phyloP scores from a whole-genome alignment of 352 stramenopile species.

The Phytophthora multivora region DNA sequence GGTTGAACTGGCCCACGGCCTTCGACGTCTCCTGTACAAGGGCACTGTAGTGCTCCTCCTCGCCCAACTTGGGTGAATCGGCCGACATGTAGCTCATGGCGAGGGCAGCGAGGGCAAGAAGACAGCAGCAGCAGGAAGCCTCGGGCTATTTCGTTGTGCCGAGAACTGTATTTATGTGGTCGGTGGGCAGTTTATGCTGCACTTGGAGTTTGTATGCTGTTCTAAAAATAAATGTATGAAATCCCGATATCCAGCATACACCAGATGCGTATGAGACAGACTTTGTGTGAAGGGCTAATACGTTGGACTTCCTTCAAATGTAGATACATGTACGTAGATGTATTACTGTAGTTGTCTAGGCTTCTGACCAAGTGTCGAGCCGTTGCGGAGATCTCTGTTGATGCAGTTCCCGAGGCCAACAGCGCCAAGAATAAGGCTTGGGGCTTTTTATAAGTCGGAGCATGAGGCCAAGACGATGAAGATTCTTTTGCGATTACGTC shows the following conservation, averaged over 20 bases:
- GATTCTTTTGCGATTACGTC: conserved; percentile 12
- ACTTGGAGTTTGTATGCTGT: conserved; percentile 10
- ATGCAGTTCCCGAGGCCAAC: too few relatives aligned
- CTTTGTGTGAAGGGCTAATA: neutral
- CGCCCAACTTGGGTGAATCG: conserved; percentile 53
- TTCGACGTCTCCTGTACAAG: conserved; percentile 66
- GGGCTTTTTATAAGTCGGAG: too few relatives aligned
- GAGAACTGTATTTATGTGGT: conserved; percentile 10
- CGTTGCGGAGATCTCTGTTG: neutral
- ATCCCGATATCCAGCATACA: conserved; percentile 14
- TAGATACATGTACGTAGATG: too few relatives aligned
- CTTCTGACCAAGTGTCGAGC: neutral
- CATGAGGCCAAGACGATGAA: too few relatives aligned
- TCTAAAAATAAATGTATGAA: neutral
- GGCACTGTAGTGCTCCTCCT: conserved; percentile 55
- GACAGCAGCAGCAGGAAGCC: neutral
- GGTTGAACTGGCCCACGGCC: conserved; percentile 63
- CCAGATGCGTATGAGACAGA: conserved; percentile 22
- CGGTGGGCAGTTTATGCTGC: conserved; percentile 8
- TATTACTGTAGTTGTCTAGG: neutral
- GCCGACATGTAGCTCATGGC: conserved; percentile 53
- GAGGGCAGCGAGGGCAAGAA: neutral
- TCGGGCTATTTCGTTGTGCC: conserved; percentile 22
- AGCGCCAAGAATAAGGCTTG: too few relatives aligned
- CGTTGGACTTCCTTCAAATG: conserved; percentile 7